phyloP scores from a whole-genome alignment of 2,329 filamentous ascomycete genomes.

The Fusarium protoensiforme region DNA sequence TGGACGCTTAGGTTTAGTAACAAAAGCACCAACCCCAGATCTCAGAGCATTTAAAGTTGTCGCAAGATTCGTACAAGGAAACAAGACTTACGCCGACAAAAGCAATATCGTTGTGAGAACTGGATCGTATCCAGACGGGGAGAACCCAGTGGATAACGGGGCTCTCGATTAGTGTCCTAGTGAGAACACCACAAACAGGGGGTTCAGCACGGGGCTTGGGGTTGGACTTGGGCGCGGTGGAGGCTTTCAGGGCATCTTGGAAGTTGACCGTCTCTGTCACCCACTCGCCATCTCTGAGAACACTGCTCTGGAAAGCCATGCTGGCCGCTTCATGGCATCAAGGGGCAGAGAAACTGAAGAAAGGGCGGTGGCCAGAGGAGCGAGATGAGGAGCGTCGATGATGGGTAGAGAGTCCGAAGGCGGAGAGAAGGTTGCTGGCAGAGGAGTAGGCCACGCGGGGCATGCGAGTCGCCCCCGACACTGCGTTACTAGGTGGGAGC shows the following conservation, averaged over 20 bases:
- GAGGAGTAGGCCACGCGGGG: neutral
- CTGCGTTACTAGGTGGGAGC: conserved; percentile 2
- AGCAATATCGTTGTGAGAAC: conserved; percentile 80
- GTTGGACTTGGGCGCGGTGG: conserved; percentile 45
- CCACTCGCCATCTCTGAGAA: conserved; percentile 66
- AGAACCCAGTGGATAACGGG: conserved; percentile 81
- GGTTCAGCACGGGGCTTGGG: conserved; percentile 49
- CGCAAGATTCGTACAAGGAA: neutral
- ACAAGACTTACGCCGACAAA: conserved; percentile 78
- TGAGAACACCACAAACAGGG: conserved; percentile 77
- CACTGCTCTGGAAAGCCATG: conserved; percentile 64
- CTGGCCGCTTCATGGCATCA: conserved; percentile 39
- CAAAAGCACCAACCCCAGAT: neutral
- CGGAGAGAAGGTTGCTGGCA: neutral
- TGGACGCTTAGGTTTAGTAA: neutral
- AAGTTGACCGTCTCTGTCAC: conserved; percentile 64
- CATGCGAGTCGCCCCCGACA: conserved; percentile 1
- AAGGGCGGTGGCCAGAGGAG: neutral
- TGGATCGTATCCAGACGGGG: conserved; percentile 79
- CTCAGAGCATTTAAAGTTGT: neutral
- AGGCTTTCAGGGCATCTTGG: conserved; percentile 54
- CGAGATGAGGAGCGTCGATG: neutral
- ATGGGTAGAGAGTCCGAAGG: neutral
- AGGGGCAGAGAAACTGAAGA: neutral
- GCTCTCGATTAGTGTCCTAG: conserved; percentile 80